Base-by-base conservation (phyloP, 2,329 filamentous ascomycete genomes). In the Aspergillus terreus region DNA sequence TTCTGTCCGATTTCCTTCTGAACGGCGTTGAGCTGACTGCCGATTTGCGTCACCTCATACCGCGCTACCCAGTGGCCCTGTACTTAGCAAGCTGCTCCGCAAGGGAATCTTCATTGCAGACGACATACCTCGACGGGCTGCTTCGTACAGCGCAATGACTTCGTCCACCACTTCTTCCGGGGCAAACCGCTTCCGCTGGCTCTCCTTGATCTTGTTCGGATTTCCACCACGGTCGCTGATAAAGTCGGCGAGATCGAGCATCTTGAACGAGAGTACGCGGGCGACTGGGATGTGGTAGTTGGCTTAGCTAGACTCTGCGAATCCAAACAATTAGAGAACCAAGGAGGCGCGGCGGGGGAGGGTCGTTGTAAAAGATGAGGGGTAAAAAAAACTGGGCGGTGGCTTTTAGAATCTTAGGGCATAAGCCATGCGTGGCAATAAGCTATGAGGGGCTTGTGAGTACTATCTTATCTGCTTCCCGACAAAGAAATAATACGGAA, bases 1-100 rank as follows among this genome's bases (percentile, higher is more conserved):
- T 92, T 95, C 65, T 82, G 78, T 15, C 88, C 90, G 67, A 97
- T 95, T 70, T 91, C 84, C 75, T 95, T 96, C 71, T 95, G 89
- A 27, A 90, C 82, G 17, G 82, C 85, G 75, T 97, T 97, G 73
- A 96, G 92, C 76, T 88, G 85, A 63, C 84, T 85, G 60, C 87
- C 87, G 61, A 94, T 82, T 71, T 95, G 90, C 17, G 86, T 90
- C 6, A 85, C 88, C 49, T 82, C 83, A 67, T 92, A 94, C 55
- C 89, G 82, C 49, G 87, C 82, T 85, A 63, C 12, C 27, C 27
- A 10, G 7, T 30, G 27, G 27, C 27, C 15, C 14, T 38, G 35
- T 17, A 6, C 2, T 38, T 38, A 42, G 44, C 33, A 45, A 46
- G 45, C 50, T 49, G 36, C 30, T 52, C 27, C 25, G 44, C 52